Base-by-base conservation (phyloP, 179 eudicot species). In the Sideroxylon spinosum region DNA sequence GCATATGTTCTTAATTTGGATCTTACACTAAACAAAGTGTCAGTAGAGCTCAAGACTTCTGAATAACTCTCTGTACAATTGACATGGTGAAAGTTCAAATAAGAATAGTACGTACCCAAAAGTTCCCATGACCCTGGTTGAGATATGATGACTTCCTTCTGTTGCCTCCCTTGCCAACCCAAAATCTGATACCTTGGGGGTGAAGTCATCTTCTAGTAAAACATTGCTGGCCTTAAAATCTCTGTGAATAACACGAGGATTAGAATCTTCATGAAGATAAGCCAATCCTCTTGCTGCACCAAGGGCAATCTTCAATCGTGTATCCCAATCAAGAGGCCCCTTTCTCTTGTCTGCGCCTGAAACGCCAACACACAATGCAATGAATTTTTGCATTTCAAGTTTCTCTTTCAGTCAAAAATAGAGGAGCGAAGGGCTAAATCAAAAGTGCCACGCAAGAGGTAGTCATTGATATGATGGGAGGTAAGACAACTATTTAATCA, bases 231-330 rank as follows among this genome's bases (percentile, higher is more conserved):
- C 93, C 86, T 95, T 95, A 60, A 93, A 93, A 83, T 95, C 98
- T 63, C 98, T 86, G 82, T 95, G 98, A 75, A 95, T 95, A 26
- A 95, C 97, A 73, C 98, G 91, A 74, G 98, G 98, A 83, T 88
- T 93, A 79, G 98, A 93, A 87, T 95, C 98, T 84, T 95, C 98
- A 76, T 95, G 98, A 79, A 95, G 92, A 85, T 95, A 93, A 76
- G 98, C 98, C 86, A 95, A 82, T 78, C 98, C 98, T 82, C 98
- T 89, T 2, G 98, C 98, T 23, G 98, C 95, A 78, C 98, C 98
- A 75, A 95, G 92, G 44, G 98, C 98, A 81, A 95, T 93, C 82
- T 93, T 95, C 79, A 95, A 79, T 72, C 98, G 85, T n/a, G 95
- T 91, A 86, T 95, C 98, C 98, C 98, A 95, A 77, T 93, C 97